phyloP scores from a whole-genome alignment of 2,329 filamentous ascomycete species.

The Trichoderma sp. region DNA sequence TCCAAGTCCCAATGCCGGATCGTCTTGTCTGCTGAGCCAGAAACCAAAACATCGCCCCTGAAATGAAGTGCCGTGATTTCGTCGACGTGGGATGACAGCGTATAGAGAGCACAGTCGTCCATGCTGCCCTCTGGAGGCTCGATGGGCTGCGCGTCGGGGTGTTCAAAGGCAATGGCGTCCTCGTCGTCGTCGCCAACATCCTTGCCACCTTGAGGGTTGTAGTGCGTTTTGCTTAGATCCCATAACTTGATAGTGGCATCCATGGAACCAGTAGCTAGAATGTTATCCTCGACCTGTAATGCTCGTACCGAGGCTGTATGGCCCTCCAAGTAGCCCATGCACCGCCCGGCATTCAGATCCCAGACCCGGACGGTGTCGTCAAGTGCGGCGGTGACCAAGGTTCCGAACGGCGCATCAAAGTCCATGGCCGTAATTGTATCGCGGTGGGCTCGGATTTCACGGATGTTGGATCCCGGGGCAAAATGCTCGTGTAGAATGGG shows the following conservation, averaged over 20 bases:
- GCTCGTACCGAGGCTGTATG: slow-evolving; percentile 92
- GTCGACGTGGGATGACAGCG: slow-evolving; percentile 84
- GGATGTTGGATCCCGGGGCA: slow-evolving; percentile 81
- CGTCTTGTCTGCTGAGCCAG: slow-evolving; percentile 95
- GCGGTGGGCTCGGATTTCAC: slow-evolving; percentile 81
- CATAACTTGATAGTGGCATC: slow-evolving; percentile 93
- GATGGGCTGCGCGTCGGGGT: slow-evolving; percentile 63
- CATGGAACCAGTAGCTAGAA: slow-evolving; percentile 89
- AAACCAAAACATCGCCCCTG: slow-evolving; percentile 82
- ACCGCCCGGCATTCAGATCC: slow-evolving; percentile 91
- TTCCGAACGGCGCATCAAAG: slow-evolving; percentile 96
- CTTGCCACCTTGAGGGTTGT: slow-evolving; percentile 66
- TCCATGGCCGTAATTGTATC: slow-evolving; percentile 88
- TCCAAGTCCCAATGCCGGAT: slow-evolving; percentile 96
- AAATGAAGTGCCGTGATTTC: slow-evolving; percentile 95
- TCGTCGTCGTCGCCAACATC: slow-evolving; percentile 56
- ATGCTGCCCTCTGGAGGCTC: slow-evolving; percentile 75
- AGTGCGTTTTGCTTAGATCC: slow-evolving; percentile 87
- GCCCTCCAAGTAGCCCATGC: slow-evolving; percentile 86
- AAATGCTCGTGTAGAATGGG: slow-evolving; percentile 95
- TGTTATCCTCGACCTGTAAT: slow-evolving; percentile 91
- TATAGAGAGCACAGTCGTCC: slow-evolving; percentile 84
- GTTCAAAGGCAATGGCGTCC: slow-evolving; percentile 70
- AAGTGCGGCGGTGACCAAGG: slow-evolving; percentile 84
- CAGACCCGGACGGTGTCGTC: slow-evolving; percentile 95